phyloP scores from a whole-genome alignment of 768 basidiomycete species.

The Fibroporia radiculosa region DNA sequence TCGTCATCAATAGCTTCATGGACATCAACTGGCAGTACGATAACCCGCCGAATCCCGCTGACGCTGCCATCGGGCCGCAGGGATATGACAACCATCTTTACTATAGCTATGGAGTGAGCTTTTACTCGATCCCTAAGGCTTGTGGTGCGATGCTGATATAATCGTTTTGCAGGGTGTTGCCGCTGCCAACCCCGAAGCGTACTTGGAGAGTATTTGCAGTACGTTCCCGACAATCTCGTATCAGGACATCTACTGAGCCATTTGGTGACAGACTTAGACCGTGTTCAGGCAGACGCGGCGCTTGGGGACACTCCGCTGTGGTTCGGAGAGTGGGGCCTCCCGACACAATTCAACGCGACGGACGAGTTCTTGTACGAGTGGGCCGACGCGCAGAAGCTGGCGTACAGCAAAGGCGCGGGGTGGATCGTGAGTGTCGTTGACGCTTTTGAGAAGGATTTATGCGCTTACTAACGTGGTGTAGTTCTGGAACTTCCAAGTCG shows the following conservation, averaged over 20 bases:
- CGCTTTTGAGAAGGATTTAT: background rate
- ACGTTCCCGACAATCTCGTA: constrained; percentile 17
- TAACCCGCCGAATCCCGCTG: constrained; percentile 62
- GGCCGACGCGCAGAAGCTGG: constrained; percentile 71
- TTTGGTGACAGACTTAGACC: constrained; percentile 54
- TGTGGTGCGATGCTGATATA: background rate
- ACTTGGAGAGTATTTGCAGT: constrained; percentile 67
- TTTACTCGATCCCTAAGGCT: background rate
- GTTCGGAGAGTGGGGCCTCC: constrained; percentile 55
- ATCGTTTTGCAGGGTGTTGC: constrained; percentile 54
- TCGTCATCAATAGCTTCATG: constrained; percentile 80
- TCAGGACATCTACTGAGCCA: background rate
- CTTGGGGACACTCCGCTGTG: constrained; percentile 40
- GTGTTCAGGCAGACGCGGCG: constrained; percentile 40
- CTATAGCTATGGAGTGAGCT: constrained; percentile 58
- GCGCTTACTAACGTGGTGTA: constrained; percentile 11
- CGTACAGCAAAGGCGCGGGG: constrained; percentile 51
- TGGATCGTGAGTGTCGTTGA: constrained; percentile 48
- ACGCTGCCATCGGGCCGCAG: constrained; percentile 62
- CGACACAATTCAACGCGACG: constrained; percentile 57
- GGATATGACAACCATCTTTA: constrained; percentile 77
- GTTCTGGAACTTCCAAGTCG: constrained; percentile 75
- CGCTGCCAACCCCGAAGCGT: constrained; percentile 52
- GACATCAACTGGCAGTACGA: constrained; percentile 72
- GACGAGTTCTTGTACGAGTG: constrained; percentile 55